Percentiles rank a stretch among this genome's conserved stretches.
phyloP scores from a whole-genome alignment of 2,329 filamentous ascomycete genomes.

The Microsporum audouinii region DNA sequence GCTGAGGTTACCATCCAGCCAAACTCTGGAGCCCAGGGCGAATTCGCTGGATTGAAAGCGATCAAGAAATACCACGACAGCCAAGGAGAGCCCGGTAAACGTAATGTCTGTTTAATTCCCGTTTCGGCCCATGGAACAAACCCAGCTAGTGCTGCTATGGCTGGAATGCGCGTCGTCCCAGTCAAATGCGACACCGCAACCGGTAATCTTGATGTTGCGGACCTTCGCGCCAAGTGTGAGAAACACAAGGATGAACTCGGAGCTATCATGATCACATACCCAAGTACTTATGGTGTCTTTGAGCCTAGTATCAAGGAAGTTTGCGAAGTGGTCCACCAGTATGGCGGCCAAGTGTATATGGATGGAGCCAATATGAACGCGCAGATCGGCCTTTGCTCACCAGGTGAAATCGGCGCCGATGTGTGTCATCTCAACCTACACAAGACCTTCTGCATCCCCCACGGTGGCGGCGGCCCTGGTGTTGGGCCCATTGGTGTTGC shows the following conservation, averaged over 20 bases:
- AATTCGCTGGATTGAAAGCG: slow-evolving; percentile 79
- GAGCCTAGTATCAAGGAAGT: slow-evolving; percentile 79
- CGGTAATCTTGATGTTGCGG: slow-evolving; percentile 77
- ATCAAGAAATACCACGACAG: slow-evolving; percentile 76
- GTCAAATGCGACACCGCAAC: slow-evolving; percentile 81
- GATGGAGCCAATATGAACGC: slow-evolving; percentile 98
- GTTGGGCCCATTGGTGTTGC: slow-evolving; percentile 92
- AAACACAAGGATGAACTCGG: slow-evolving; percentile 75
- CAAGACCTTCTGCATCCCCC: slow-evolving; percentile 98
- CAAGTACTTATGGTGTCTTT: slow-evolving; percentile 88
- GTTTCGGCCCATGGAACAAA: slow-evolving; percentile 95
- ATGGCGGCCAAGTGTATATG: slow-evolving; percentile 96
- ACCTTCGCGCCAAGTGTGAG: slow-evolving; percentile 78
- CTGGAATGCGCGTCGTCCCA: slow-evolving; percentile 84
- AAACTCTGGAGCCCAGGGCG: slow-evolving; percentile 91
- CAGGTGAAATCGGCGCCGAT: slow-evolving; percentile 88
- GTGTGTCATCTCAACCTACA: slow-evolving; percentile 96
- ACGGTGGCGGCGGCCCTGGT: slow-evolving; percentile 86
- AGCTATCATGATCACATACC: slow-evolving; percentile 95
- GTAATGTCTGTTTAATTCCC: slow-evolving; percentile 88
- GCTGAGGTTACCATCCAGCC: slow-evolving; percentile 81
- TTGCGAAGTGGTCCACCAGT: slow-evolving; percentile 71
- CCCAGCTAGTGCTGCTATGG: slow-evolving; percentile 89
- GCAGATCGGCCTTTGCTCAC: slow-evolving; percentile 88
- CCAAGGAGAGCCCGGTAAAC: slow-evolving; percentile 49